Percentiles rank a stretch among this genome's conserved stretches.
Evolutionary conservation across 495 filamentous ascomycete species (phyloP).

Genomic region (Daldinia caldariorum): DNA sequence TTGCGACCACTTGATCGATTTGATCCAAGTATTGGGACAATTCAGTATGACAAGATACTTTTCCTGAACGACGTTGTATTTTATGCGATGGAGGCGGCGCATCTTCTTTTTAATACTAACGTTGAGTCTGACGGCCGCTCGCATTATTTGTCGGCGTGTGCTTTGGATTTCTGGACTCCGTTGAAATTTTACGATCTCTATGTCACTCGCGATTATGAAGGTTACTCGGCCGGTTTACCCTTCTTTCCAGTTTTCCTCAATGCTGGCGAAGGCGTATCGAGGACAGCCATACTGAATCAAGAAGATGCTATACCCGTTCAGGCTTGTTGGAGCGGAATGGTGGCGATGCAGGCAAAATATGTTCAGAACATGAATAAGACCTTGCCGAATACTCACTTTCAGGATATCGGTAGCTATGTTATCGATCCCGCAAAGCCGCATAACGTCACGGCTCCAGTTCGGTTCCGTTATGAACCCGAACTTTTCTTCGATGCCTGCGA

Average conservation of each 20-base stretch:
- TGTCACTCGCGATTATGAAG: conserved; percentile 78
- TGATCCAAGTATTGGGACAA: conserved; percentile 48
- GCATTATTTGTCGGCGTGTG: conserved; percentile 81
- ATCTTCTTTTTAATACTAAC: conserved; percentile 82
- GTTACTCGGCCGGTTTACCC: conserved; percentile 73
- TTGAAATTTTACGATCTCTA: conserved; percentile 87
- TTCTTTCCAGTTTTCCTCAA: conserved; percentile 79
- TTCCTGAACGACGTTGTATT: conserved; percentile 83
- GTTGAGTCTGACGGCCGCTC: conserved; percentile 63
- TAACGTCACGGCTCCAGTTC: conserved; percentile 58
- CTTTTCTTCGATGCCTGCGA: conserved; percentile 80
- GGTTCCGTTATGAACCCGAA: conserved; percentile 72
- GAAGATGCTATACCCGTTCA: conserved; percentile 76
- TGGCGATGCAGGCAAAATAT: conserved; percentile 76
- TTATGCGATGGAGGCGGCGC: conserved; percentile 71
- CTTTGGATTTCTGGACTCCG: conserved; percentile 77
- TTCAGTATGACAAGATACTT: conserved; percentile 72
- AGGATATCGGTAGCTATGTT: conserved; percentile 37
- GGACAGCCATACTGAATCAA: conserved; percentile 67
- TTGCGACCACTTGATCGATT: conserved; percentile 67
- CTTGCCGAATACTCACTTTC: conserved; percentile 37
- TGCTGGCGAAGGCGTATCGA: conserved; percentile 64
- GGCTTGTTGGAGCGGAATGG: conserved; percentile 86
- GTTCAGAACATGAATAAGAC: conserved; percentile 55
- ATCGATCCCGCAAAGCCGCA: conserved; percentile 43